phyloP scores from a whole-genome alignment of 345 rosid species.

The Cardamine resedifolia region DNA sequence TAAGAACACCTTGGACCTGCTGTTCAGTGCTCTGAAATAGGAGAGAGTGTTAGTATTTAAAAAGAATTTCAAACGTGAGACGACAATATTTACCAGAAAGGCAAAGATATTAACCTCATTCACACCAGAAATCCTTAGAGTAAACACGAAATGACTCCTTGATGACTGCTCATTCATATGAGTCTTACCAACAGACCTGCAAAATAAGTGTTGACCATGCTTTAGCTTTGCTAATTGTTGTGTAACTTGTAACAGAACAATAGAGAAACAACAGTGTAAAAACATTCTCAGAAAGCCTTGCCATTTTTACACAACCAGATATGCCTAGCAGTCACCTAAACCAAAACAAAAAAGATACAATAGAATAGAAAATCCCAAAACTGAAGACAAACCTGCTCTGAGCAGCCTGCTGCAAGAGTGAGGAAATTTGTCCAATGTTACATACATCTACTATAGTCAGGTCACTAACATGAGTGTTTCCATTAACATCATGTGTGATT shows the following conservation, averaged over 20 bases:
- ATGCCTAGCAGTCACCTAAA: neutral
- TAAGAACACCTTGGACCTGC: conserved; percentile 90
- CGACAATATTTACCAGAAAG: neutral
- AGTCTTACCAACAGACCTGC: conserved; percentile 88
- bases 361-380: neutral
- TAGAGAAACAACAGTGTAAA: neutral
- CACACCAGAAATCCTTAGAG: conserved; percentile 74
- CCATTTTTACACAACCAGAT: neutral
- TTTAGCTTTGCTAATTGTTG: conserved; percentile 1
- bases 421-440: conserved; percentile 68
- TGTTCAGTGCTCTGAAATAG: conserved; percentile 73
- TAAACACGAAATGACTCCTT: conserved; percentile 84
- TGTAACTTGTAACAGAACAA: neutral
- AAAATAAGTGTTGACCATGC: conserved; percentile 6
- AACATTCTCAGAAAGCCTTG: neutral
- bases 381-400: conserved; percentile 70
- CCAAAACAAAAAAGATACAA: neutral
- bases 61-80: neutral
- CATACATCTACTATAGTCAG: conserved; percentile 82
- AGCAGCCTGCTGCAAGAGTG: conserved; percentile 76
- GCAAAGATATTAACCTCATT: conserved; percentile 60
- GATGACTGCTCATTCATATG: conserved; percentile 88
- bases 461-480: conserved; percentile 79
- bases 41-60: conserved; percentile 14
- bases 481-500: conserved; percentile 79